Evolutionary conservation across 192 early-diverging fungal genomes (phyloP).

Genomic region (Paraglomus brasilianum): DNA sequence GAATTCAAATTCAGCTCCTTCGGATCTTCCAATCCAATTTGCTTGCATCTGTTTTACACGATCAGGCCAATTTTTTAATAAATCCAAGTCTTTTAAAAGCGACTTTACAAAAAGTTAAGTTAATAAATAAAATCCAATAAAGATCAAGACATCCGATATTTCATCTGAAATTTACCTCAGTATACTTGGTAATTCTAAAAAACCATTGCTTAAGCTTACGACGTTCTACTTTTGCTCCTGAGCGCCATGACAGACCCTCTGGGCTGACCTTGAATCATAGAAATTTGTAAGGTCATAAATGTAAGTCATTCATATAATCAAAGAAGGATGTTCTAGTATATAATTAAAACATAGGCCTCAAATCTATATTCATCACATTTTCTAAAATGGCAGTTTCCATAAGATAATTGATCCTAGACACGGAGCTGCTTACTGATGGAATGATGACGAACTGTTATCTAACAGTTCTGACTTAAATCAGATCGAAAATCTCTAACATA

Average conservation of each 20-base stretch:
- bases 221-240: conserved; percentile 88
- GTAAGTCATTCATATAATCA: too few relatives aligned
- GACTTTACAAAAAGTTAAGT: background rate
- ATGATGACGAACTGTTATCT: too few relatives aligned
- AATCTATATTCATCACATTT: background rate
- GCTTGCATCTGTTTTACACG: conserved; percentile 85
- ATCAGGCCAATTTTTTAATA: conserved; percentile 82
- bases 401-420: too few relatives aligned
- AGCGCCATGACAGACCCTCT: conserved; percentile 85
- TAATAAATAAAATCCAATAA: background rate
- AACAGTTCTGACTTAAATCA: too few relatives aligned
- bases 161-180: conserved; percentile 55
- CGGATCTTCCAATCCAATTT: conserved; percentile 92
- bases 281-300: too few relatives aligned
- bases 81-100: conserved; percentile 71
- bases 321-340: too few relatives aligned
- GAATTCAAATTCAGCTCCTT: conserved; percentile 75
- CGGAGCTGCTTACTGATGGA: too few relatives aligned
- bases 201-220: conserved; percentile 90
- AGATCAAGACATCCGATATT: background rate
- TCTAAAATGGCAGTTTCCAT: too few relatives aligned
- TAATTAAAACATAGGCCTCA: background rate
- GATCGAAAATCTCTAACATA: too few relatives aligned
- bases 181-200: conserved; percentile 81
- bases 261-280: conserved; percentile 63